Evolutionary conservation across 129 eudicot genomes (phyloP), one percentile per base, ranked within the genome.

Genomic region (Daucus carota): DNA sequence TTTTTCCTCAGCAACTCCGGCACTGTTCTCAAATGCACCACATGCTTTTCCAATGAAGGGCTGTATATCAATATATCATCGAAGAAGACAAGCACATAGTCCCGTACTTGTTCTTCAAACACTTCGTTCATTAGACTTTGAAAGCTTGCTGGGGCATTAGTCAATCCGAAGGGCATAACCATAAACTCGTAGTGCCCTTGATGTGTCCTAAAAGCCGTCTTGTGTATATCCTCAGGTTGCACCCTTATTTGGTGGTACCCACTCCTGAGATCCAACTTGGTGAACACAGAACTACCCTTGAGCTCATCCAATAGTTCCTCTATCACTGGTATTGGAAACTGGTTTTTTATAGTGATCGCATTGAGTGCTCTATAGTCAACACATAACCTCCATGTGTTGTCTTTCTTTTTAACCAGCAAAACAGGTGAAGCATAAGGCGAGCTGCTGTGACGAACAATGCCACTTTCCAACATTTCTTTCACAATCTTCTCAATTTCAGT

Each of bases 191-290:
- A 77, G 22, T 66, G 74, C 3, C 66, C 74, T 2, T 8, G 1
- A n/a, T 77, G 74, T 0, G 66, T 66, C 13, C 33, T 7, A 44
- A 44, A 44, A 0, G 48, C 48, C 1, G 17, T 44, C 14, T 44
- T 44, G 9, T 2, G 17, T 1, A 74, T 33, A 13, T 65, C 59
- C 22, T 26, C 31, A 0, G 32, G 11, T 1, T 41, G 13, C 20
- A 69, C 33, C 10, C 72, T 11, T 1, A 80, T 26, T 20, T 63
- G 74, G 41, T 29, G 26, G 12, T 83, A 75, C 12, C 72, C 77
- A 9, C 26, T 17, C 15, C 80, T 32, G 6, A 77, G 8, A 31
- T 73, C 77, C 0, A 48, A 11, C 34, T 73, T 70, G 1, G 69
- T 28, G 26, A 2, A 62, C 1, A 24, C 18, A 26, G 31, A 1